phyloP scores from a whole-genome alignment of 306 rosid genomes.

The Glycine soja region DNA sequence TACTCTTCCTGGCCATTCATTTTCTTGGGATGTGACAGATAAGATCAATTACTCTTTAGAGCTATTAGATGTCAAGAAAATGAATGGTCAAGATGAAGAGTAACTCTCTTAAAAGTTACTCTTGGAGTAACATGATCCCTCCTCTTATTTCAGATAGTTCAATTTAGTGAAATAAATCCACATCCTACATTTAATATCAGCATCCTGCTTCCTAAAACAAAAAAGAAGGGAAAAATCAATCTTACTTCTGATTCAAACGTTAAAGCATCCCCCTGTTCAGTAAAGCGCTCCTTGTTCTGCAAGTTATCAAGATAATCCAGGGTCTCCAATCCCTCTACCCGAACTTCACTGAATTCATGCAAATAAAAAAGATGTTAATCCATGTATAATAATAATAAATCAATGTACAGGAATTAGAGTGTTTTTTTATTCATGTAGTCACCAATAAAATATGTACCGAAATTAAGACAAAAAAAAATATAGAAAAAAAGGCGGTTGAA shows the following conservation, averaged over 20 bases:
- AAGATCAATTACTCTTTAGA: too few relatives aligned
- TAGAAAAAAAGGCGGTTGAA: not conserved
- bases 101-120: too few relatives aligned
- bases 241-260: slow-evolving; percentile 96
- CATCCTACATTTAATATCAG: slow-evolving; percentile 32
- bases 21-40: too few relatives aligned
- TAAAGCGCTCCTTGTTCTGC: slow-evolving; percentile 82
- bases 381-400: not conserved
- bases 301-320: slow-evolving; percentile 93
- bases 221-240: slow-evolving; percentile 13
- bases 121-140: too few relatives aligned
- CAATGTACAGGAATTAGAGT: not conserved
- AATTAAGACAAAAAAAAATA: not conserved
- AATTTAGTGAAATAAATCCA: slow-evolving; percentile 41
- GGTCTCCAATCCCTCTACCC: slow-evolving; percentile 97
- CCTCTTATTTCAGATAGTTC: not conserved
- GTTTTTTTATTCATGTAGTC: too few relatives aligned
- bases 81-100: too few relatives aligned
- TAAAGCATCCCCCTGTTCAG: slow-evolving; percentile 97
- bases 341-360: slow-evolving; percentile 84
- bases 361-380: slow-evolving; percentile 45
- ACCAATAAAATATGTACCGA: not conserved
- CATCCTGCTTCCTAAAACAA: slow-evolving; percentile 27
- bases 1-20: too few relatives aligned
- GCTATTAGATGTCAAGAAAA: too few relatives aligned